Conservation (phyloP, 1,139 yeast genomes). For the Sugiyamaella japonica region DNA sequence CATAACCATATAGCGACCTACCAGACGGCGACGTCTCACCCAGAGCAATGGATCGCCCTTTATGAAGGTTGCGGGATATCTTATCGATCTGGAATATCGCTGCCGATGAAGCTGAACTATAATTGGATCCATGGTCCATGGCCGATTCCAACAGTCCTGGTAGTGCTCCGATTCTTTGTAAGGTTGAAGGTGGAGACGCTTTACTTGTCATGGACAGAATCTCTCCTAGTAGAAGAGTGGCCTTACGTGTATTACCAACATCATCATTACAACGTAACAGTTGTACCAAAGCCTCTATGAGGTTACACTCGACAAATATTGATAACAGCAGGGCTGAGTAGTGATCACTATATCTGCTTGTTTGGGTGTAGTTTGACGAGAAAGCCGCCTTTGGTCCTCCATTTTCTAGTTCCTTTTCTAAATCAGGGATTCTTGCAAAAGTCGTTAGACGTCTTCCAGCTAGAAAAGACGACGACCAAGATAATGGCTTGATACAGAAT, state of each 20-base stretch:
- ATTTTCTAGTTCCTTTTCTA: constrained; percentile 19
- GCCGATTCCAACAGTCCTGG: constrained; percentile 40
- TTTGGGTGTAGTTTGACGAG: constrained; percentile 1
- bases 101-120: constrained; percentile 32
- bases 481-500: constrained; percentile 58
- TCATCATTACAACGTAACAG: constrained; percentile 52
- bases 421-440: constrained; percentile 32
- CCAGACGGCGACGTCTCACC: constrained; percentile 9
- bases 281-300: constrained; percentile 51
- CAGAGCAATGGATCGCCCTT: constrained; percentile 24
- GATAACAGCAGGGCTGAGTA: constrained; percentile 60
- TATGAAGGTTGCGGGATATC: constrained; percentile 46
- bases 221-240: constrained; percentile 63
- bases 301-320: constrained; percentile 56
- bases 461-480: constrained; percentile 52
- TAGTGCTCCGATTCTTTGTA: constrained; percentile 35
- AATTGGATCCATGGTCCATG: constrained; percentile 22
- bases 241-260: constrained; percentile 54
- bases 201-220: constrained; percentile 56
- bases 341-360: constrained; percentile 46
- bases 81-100: constrained; percentile 50
- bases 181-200: constrained; percentile 49
- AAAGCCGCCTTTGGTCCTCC: constrained; percentile 15
- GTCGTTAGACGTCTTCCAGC: constrained; percentile 41
- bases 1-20: constrained; percentile 41